phyloP scores from a whole-genome alignment of 208 protist species.

The Trypanosoma platydactyli region DNA sequence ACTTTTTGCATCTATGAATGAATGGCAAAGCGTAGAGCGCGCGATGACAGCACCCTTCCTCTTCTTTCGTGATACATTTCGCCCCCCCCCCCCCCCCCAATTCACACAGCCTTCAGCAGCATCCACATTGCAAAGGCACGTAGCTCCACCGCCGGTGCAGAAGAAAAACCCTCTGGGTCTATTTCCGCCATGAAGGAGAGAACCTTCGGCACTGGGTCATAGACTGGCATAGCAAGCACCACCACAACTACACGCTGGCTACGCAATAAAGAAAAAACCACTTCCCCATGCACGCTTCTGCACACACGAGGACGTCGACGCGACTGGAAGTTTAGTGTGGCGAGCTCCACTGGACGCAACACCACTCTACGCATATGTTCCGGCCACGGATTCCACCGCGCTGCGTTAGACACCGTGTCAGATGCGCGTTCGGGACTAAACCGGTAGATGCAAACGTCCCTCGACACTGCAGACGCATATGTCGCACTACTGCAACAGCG shows the following conservation, averaged over 20 bases:
- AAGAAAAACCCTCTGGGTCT: constrained; percentile 15
- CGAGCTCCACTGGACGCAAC: constrained; percentile 2
- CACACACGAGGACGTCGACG: not conserved
- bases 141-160: constrained; percentile 16
- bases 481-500: not conserved
- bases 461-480: not conserved
- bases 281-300: not conserved
- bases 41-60: not conserved
- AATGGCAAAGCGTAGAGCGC: not conserved
- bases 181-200: constrained; percentile 22
- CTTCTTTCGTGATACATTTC: not conserved
- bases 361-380: constrained; percentile 6
- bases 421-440: not conserved
- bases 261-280: constrained; percentile 28
- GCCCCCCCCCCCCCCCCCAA: too few species aligned
- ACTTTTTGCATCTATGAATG: constrained; percentile 10
- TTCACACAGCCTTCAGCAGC: constrained; percentile 34
- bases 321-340: not conserved
- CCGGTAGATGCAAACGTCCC: constrained; percentile 17
- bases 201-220: constrained; percentile 13
- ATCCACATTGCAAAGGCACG: constrained; percentile 48
- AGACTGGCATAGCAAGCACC: constrained; percentile 29
- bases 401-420: not conserved
- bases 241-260: constrained; percentile 12
- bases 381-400: constrained; percentile 15